phyloP scores from a whole-genome alignment of 306 rosid species.

The Lathyrus tuberosus region DNA sequence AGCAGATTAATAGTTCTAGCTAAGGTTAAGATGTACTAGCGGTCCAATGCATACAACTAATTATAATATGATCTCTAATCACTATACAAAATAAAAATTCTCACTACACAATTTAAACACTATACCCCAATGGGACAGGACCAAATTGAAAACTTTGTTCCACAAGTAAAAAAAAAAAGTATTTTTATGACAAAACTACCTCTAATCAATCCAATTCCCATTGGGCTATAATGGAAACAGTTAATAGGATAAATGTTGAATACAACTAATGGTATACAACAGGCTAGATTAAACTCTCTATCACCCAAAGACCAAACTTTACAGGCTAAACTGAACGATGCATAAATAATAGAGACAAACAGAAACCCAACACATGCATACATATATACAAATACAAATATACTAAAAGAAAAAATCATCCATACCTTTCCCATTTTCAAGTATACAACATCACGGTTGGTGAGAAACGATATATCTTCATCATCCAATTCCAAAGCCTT shows the following conservation, averaged over 20 bases:
- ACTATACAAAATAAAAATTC: too few species aligned
- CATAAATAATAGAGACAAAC: neutral
- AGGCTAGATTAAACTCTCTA: neutral
- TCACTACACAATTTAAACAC: neutral
- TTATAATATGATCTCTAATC: neutral
- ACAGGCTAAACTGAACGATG: neutral
- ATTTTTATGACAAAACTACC: neutral
- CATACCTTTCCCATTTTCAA: constrained; percentile 92
- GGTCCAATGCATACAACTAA: neutral
- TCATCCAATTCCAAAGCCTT: constrained; percentile 87
- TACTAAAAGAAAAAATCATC: neutral
- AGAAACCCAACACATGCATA: too few species aligned
- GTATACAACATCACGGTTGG: too few species aligned
- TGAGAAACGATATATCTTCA: constrained; percentile 71
- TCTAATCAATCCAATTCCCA: neutral
- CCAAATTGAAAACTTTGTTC: neutral
- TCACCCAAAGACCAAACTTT: neutral
- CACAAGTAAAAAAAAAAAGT: too few species aligned
- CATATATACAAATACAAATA: neutral
- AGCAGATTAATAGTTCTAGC: neutral
- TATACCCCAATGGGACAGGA: neutral
- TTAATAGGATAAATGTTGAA: neutral
- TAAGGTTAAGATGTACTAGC: neutral
- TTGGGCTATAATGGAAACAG: neutral
- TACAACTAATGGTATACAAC: too few species aligned